Base-by-base conservation (phyloP, 1,284 basidiomycete species). In the Waitea zeae region DNA sequence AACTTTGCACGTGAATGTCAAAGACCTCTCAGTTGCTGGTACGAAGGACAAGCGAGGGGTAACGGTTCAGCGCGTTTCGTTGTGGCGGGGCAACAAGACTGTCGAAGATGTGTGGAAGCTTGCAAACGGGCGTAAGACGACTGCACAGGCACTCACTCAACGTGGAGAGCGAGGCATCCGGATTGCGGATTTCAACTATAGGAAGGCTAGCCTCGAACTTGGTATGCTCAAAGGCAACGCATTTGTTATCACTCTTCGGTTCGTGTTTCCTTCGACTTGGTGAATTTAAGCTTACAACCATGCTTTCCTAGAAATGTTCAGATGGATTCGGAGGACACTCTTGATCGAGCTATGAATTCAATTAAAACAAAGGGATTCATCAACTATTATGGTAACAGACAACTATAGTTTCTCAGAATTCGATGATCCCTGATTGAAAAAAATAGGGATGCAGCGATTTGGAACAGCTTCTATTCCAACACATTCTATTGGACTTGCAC, bases 41-140 rank as follows among this genome's bases (percentile, higher is more conserved):
- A 99, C 95, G 3, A 99, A 99, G 52, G 95, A 99, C 57, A 98
- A 97, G 53, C 80, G 95, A 29, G 93, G 88, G 0, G 86, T 97
- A 4, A 98, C 93, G 0, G 78, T 88, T 1, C 95, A 99, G 52
- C 71, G 88, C 0, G 88, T 97, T 9, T 82, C 86, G 5, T 53
- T 97, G 12, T 74, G 76, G 38, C 67, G 95, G 12, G 74, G 78
- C 13, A 70, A 69, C 36, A 79, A 81, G 52, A 84, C 75, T 0
- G 67, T 92, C 1, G 78, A 83, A 40, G 75, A 89, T 34, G 70
- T 97, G 2, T 93, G 88, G 87, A 78, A 64, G 43, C 56, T 72
- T 26, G 70, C 69, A 3, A 90, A 90, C 53, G 70, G 72, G 31
- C 51, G 80, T 31, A 67, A 68, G 40, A 69, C 67, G 3, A 54